Evolutionary conservation across 768 basidiomycete species (phyloP), one percentile per base, ranked within the genome.

Genomic region (Amanita jacksonii): DNA sequence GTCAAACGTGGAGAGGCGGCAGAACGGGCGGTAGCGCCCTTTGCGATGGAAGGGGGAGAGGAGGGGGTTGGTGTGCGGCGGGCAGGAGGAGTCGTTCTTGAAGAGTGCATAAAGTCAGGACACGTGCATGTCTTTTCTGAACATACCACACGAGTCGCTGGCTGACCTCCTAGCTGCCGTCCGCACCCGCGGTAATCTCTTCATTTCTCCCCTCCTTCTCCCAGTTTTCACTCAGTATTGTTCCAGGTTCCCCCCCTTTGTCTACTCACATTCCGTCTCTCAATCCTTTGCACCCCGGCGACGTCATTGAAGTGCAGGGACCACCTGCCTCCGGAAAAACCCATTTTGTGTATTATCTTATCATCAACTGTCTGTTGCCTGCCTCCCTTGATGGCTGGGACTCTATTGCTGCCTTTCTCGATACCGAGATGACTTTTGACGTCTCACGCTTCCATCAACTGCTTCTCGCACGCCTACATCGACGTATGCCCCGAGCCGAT

Each of bases 231-330:
- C n/a, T n/a, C n/a, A n/a, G n/a, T n/a, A n/a, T n/a, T n/a, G n/a
- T n/a, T n/a, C n/a, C n/a, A n/a, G n/a, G n/a, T n/a, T n/a, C n/a
- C n/a, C n/a, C n/a, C n/a, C n/a, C n/a, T n/a, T n/a, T n/a, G n/a
- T 40, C 27, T 25, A 18, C 18, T 43, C 27, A 5, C 22, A 24
- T 50, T 48, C 33, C 43, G 23, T 62, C 47, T 49, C 52, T 47
- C 40, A 53, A 20, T 18, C 52, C 51, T 15, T 52, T 59, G 36
- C 55, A 50, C 54, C 65, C 68, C 36, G 81, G 81, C 27, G 80
- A 87, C 57, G 69, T 85, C 31, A 62, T 90, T 50, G 81, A 86
- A 60, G 68, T 92, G 16, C 81, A 88, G 60, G 88, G 88, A 1
- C 73, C 79, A 2, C 66, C 86, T 3, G 72, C 69, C 20, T 77